Conservation (phyloP, 495 filamentous ascomycete genomes). For the Aspergillus ostianus region DNA sequence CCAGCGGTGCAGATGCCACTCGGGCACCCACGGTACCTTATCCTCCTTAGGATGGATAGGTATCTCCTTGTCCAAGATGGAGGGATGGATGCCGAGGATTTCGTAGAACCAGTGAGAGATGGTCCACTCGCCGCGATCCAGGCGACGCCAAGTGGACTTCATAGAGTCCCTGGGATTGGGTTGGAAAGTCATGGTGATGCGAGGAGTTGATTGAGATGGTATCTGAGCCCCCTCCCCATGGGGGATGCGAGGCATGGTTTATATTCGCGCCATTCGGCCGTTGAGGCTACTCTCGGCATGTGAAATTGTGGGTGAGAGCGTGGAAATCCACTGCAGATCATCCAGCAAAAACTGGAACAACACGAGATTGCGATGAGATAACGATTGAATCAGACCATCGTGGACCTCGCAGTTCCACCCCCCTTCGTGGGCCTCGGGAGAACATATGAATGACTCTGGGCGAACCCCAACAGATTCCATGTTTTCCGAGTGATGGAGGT, state of each 20-base stretch:
- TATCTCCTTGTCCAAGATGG: slow-evolving; percentile 23
- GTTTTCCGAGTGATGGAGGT: not conserved
- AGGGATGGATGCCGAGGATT: slow-evolving; percentile 27
- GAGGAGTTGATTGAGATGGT: not conserved
- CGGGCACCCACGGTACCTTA: slow-evolving; percentile 31
- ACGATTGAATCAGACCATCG: not conserved
- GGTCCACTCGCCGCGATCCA: slow-evolving; percentile 27
- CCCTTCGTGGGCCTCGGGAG: not conserved
- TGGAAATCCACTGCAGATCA: slow-evolving; percentile 5
- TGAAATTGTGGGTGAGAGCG: slow-evolving; percentile 1
- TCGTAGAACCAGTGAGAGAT: slow-evolving; percentile 30
- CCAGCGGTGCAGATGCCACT: slow-evolving; percentile 32
- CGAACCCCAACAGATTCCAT: not conserved
- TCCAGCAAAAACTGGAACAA: not conserved
- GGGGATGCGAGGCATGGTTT: not conserved
- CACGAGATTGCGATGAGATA: not conserved
- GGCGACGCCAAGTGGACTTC: slow-evolving; percentile 36
- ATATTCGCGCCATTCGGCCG: slow-evolving; percentile 12
- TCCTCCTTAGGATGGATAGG: slow-evolving; percentile 33
- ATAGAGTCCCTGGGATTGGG: slow-evolving; percentile 35
- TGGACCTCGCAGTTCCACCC: not conserved
- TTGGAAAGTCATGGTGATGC: slow-evolving; percentile 16
- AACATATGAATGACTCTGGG: not conserved
- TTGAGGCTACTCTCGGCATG: slow-evolving; percentile 2
- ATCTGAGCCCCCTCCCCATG: not conserved